phyloP scores from a whole-genome alignment of 2,329 filamentous ascomycete species.

The Byssothecium circinans region DNA sequence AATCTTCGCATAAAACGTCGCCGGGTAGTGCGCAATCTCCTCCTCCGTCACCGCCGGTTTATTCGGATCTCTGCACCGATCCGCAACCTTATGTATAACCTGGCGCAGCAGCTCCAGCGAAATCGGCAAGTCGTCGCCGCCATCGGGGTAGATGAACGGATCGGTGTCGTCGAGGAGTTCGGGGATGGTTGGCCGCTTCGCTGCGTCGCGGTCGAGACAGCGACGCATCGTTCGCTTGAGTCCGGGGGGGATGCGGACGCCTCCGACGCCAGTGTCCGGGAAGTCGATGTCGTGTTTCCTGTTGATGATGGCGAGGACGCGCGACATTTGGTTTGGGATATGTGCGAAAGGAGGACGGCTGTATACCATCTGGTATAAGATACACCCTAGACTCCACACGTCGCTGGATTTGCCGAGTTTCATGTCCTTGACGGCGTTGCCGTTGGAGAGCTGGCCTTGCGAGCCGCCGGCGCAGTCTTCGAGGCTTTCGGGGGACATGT shows the following conservation, averaged over 20 bases:
- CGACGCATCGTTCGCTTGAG: constrained; percentile 59
- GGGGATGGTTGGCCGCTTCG: constrained; percentile 58
- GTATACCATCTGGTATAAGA: constrained; percentile 97
- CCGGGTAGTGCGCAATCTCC: constrained; percentile 53
- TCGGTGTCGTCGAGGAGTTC: constrained; percentile 60
- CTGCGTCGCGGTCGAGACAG: constrained; percentile 62
- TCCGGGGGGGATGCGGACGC: constrained; percentile 56
- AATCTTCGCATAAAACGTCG: constrained; percentile 53
- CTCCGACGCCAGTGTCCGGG: constrained; percentile 69
- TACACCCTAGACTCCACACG: constrained; percentile 94
- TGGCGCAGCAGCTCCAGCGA: constrained; percentile 60
- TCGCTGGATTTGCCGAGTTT: constrained; percentile 95
- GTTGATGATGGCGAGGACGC: constrained; percentile 85
- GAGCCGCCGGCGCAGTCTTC: constrained; percentile 74
- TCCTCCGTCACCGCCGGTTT: constrained; percentile 59
- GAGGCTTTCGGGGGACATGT: constrained; percentile 95
- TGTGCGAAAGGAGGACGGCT: constrained; percentile 95
- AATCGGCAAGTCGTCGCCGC: constrained; percentile 53
- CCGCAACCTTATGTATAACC: constrained; percentile 62
- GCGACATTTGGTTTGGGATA: constrained; percentile 81
- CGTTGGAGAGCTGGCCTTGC: constrained; percentile 46
- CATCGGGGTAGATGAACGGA: constrained; percentile 61
- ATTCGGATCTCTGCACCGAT: constrained; percentile 57
- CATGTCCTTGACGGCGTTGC: constrained; percentile 69
- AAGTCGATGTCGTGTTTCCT: constrained; percentile 74